Percentiles rank a stretch among this genome's conserved stretches.
These are phyloP conservation scores for Whalleya microplaca DNA, from an alignment of 2,329 filamentous ascomycete species.

Conservation along the genomic window DNA sequence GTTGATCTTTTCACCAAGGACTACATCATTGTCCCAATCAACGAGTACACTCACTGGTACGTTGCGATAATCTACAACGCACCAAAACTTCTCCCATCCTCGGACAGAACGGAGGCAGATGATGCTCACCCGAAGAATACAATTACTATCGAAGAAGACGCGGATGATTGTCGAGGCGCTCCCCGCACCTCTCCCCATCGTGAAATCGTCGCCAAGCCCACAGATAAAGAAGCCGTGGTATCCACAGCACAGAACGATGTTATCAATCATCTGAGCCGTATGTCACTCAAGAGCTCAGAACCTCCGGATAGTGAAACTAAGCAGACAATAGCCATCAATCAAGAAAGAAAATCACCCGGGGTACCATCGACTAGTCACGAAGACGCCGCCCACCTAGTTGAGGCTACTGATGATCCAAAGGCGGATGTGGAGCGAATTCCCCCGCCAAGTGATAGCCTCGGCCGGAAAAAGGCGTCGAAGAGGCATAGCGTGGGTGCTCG, in stretches of 20 bases:
- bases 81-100: constrained; percentile 57
- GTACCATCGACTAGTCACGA: constrained; percentile 1
- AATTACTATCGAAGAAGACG: constrained; percentile 16
- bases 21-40: constrained; percentile 90
- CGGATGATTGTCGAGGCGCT: constrained; percentile 4
- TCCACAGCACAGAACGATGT: constrained; percentile 21
- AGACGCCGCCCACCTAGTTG: constrained; percentile 17
- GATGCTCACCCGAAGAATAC: constrained; percentile 3
- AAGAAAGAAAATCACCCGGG: constrained; percentile 10
- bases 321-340: constrained; percentile 15
- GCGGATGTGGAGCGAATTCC: constrained; percentile 17
- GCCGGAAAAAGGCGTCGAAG: constrained; percentile 37
- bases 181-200: constrained; percentile 8
- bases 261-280: constrained; percentile 28
- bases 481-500: constrained; percentile 38
- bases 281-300: constrained; percentile 32
- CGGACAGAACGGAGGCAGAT: constrained; percentile 4
- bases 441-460: constrained; percentile 19
- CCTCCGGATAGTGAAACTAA: constrained; percentile 22
- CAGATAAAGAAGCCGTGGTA: not conserved
- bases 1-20: constrained; percentile 84
- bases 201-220: not conserved
- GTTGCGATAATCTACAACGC: constrained; percentile 94
- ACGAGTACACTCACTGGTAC: constrained; percentile 89
- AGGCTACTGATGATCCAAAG: constrained; percentile 14